Evolutionary conservation across 148 eudicot genomes (phyloP).

Genomic region (Simmondsia chinensis): DNA sequence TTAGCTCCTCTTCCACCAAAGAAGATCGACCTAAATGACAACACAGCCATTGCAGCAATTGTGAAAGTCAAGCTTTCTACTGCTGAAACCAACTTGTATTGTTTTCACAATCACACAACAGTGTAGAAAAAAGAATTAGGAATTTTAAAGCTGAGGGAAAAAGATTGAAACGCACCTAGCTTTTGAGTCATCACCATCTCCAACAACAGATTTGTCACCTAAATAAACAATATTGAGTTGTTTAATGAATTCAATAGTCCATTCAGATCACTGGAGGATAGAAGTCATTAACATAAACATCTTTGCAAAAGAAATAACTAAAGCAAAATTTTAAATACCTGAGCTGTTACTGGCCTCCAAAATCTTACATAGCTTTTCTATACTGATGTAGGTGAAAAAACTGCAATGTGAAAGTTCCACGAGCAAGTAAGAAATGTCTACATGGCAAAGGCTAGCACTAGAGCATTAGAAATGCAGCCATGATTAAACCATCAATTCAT

Average conservation of each 20-base stretch:
- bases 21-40: too few relatives aligned
- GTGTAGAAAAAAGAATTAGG: neutral
- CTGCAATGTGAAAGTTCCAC: conserved; percentile 22
- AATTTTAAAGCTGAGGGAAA: conserved; percentile 1
- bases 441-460: too few relatives aligned
- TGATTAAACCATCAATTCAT: too few relatives aligned
- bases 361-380: conserved; percentile 45
- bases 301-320: neutral
- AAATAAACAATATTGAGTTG: too few relatives aligned
- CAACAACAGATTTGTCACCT: conserved; percentile 19
- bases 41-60: too few relatives aligned
- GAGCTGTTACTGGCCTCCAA: conserved; percentile 29
- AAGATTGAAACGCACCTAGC: conserved; percentile 37
- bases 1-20: too few relatives aligned
- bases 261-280: conserved; percentile 8
- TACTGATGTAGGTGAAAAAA: conserved; percentile 53
- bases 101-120: too few relatives aligned
- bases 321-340: conserved; percentile 26
- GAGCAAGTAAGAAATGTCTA: too few relatives aligned
- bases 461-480: too few relatives aligned
- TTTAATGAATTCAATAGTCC: too few relatives aligned
- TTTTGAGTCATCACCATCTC: conserved; percentile 24
- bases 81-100: too few relatives aligned
- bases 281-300: neutral
- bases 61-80: too few relatives aligned